These are phyloP conservation scores for Eimeria acervulina DNA, from an alignment of 169 alveolate species.

Conservation along the genomic window DNA sequence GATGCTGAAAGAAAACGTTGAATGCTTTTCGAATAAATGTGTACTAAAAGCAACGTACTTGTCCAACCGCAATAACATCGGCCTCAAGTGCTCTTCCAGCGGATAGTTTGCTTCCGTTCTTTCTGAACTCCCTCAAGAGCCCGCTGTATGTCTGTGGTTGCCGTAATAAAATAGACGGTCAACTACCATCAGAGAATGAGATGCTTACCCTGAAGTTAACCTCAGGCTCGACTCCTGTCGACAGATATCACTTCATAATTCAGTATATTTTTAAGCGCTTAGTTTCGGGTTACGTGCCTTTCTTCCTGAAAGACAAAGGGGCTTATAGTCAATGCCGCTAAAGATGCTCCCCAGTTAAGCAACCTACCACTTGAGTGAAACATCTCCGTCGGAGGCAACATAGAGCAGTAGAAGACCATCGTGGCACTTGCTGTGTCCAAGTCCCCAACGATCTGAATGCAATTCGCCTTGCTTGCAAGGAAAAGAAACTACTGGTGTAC, in stretches of 20 bases:
- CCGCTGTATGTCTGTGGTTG: conserved; percentile 74
- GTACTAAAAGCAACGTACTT: background rate
- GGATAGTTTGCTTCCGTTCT: conserved; percentile 54
- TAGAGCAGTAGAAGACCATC: conserved; percentile 78
- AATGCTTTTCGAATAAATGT: background rate
- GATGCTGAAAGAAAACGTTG: conserved; percentile 44
- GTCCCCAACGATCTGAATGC: conserved; percentile 81
- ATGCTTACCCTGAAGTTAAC: conserved; percentile 75
- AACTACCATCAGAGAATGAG: background rate
- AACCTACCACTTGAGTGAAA: conserved; percentile 70
- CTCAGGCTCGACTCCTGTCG: conserved; percentile 79
- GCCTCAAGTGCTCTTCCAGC: conserved; percentile 79
- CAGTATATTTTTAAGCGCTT: background rate
- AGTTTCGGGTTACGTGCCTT: conserved; percentile 76
- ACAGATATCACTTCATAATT: background rate
- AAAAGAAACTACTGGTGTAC: background rate
- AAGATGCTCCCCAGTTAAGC: too few species aligned
- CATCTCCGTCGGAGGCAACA: conserved; percentile 71
- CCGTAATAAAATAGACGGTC: background rate
- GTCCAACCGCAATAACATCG: conserved; percentile 79
- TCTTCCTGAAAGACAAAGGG: conserved; percentile 54
- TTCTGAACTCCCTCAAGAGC: conserved; percentile 63
- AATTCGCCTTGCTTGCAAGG: background rate
- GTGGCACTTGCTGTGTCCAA: conserved; percentile 82
- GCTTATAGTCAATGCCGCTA: background rate